A percentile compares a stretch with the other conserved stretches of the same genome.
Evolutionary conservation across 1,139 yeast species (phyloP).

Genomic region (Groenewaldozyma auringiensis): DNA sequence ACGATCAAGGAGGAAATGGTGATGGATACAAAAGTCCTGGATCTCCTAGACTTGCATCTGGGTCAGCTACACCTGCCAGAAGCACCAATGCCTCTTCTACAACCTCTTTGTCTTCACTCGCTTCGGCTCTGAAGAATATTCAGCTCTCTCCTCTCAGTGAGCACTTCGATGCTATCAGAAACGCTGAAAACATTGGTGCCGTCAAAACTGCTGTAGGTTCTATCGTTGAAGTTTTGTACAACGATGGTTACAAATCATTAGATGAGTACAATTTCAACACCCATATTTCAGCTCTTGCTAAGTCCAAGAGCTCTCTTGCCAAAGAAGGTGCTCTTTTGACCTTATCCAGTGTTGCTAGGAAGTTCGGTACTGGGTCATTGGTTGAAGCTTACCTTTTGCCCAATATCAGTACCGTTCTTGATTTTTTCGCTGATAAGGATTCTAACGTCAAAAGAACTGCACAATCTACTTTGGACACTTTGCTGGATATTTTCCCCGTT

Average conservation of each 20-base stretch:
- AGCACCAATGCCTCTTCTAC: constrained; percentile 39
- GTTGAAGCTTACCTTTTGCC: constrained; percentile 66
- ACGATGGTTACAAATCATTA: constrained; percentile 44
- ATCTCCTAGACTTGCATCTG: constrained; percentile 10
- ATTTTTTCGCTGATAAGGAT: constrained; percentile 80
- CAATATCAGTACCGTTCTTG: constrained; percentile 46
- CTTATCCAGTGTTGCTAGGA: constrained; percentile 59
- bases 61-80: constrained; percentile 15
- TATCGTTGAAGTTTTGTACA: constrained; percentile 44
- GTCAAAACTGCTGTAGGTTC: constrained; percentile 53
- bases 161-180: constrained; percentile 47
- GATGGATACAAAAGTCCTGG: constrained; percentile 4
- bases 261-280: constrained; percentile 61
- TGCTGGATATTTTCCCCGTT: constrained; percentile 63
- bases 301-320: constrained; percentile 63
- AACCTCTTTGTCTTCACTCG: constrained; percentile 64
- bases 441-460: constrained; percentile 79
- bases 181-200: constrained; percentile 54
- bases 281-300: constrained; percentile 54
- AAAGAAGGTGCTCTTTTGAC: constrained; percentile 70
- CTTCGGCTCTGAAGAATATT: constrained; percentile 63
- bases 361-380: constrained; percentile 51
- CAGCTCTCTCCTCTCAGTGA: constrained; percentile 63
- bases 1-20: not conserved
- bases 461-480: constrained; percentile 44